These are phyloP conservation scores for Sistotremastrum suecicum DNA, from an alignment of 768 basidiomycete species.

Conservation along the genomic window DNA sequence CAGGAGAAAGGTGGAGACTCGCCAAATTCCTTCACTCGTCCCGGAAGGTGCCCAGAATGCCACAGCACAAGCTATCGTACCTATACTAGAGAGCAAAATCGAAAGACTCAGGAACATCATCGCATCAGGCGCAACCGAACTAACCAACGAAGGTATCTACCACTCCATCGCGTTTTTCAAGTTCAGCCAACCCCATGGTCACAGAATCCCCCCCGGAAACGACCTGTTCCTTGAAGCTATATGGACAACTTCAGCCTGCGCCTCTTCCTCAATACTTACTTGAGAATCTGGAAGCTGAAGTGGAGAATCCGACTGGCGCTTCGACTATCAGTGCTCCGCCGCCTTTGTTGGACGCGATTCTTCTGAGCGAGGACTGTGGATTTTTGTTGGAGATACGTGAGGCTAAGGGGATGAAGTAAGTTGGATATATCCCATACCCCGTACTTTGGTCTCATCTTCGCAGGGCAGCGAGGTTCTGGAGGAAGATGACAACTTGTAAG, in stretches of 20 bases:
- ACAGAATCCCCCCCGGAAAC: conserved; percentile 36
- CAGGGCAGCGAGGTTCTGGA: conserved; percentile 24
- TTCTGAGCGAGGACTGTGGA: conserved; percentile 73
- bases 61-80: conserved; percentile 42
- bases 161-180: neutral
- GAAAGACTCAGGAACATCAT: conserved; percentile 47
- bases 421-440: neutral
- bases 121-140: conserved; percentile 47
- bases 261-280: conserved; percentile 39
- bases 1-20: conserved; percentile 49
- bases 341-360: conserved; percentile 43
- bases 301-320: conserved; percentile 60
- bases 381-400: conserved; percentile 52
- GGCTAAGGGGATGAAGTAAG: conserved; percentile 56
- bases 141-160: conserved; percentile 18
- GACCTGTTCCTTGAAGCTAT: conserved; percentile 51
- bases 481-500: conserved; percentile 31
- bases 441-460: neutral
- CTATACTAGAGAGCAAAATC: conserved; percentile 46
- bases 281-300: conserved; percentile 59
- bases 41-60: conserved; percentile 40
- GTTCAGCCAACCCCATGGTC: neutral
- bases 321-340: conserved; percentile 43
- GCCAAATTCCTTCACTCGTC: conserved; percentile 51
- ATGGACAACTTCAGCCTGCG: conserved; percentile 48